phyloP scores from a whole-genome alignment of 2,329 filamentous ascomycete genomes.

The Colletotrichum endophyticum region DNA sequence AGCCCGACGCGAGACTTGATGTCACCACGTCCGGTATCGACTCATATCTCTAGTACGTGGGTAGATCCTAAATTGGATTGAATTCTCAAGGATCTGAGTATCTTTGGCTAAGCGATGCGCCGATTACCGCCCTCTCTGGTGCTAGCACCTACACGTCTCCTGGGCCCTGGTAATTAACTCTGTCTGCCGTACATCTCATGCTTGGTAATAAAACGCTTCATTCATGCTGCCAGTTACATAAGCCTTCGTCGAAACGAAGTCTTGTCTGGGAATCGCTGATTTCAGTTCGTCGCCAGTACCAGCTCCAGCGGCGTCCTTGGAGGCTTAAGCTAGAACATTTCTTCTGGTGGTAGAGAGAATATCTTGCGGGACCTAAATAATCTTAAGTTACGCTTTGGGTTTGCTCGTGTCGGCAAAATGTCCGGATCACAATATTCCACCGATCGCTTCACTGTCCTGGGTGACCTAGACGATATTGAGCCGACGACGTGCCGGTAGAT shows the following conservation, averaged over 20 bases:
- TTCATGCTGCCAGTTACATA: not conserved
- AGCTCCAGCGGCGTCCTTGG: not conserved
- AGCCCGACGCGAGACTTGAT: not conserved
- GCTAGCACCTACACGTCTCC: not conserved
- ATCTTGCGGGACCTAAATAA: not conserved
- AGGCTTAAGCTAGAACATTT: accelerated
- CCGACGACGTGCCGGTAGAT: not conserved
- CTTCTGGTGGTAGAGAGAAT: not conserved
- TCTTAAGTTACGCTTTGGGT: not conserved
- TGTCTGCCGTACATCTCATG: not conserved
- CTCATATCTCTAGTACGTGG: not conserved
- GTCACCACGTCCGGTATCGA: not conserved
- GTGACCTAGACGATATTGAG: accelerated
- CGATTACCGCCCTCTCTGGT: not conserved
- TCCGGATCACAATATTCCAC: not conserved
- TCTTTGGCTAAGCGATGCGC: not conserved
- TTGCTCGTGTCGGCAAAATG: not conserved
- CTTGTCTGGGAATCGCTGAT: not conserved
- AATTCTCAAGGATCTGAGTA: not conserved
- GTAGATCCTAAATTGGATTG: not conserved
- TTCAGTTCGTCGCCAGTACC: not conserved
- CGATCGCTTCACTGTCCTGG: not conserved
- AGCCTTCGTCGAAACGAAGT: not conserved
- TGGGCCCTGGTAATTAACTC: not conserved
- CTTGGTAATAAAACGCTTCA: not conserved